These are phyloP conservation scores for Phytopythium boreale DNA, from an alignment of 352 stramenopile species.

Conservation along the genomic window DNA sequence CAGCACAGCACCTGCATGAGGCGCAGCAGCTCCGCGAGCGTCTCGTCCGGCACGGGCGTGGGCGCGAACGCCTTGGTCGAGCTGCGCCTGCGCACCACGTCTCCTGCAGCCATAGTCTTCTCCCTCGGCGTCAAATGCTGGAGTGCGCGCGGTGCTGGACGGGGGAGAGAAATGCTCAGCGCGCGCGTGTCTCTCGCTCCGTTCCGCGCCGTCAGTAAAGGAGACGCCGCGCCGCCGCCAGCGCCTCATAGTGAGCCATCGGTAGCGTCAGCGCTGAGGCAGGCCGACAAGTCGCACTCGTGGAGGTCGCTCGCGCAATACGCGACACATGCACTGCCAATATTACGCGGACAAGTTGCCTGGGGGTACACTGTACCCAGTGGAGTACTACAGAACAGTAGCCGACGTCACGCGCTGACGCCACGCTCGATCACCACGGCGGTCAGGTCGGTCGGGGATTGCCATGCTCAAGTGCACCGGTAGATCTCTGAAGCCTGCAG, in stretches of 20 bases:
- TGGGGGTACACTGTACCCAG: neutral
- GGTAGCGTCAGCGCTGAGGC: too few species aligned
- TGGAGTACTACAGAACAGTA: too few species aligned
- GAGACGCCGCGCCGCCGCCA: too few species aligned
- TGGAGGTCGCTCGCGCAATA: too few species aligned
- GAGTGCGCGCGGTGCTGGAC: neutral
- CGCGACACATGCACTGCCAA: too few species aligned
- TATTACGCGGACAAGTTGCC: too few species aligned
- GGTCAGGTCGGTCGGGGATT: neutral
- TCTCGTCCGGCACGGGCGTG: slow-evolving; percentile 38
- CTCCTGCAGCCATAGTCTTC: neutral
- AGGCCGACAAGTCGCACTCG: too few species aligned
- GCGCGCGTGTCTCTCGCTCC: neutral
- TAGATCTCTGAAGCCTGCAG: too few species aligned
- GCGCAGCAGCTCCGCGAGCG: slow-evolving; percentile 51
- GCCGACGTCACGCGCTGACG: neutral
- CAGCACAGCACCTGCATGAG: slow-evolving; percentile 45
- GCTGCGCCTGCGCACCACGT: slow-evolving; percentile 17
- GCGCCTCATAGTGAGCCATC: too few species aligned
- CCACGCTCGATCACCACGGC: neutral
- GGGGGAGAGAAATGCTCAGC: neutral
- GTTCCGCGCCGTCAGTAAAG: too few species aligned
- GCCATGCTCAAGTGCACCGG: too few species aligned
- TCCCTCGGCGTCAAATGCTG: neutral
- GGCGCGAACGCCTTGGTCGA: slow-evolving; percentile 31